These are phyloP conservation scores for Tilletiopsis washingtonensis DNA, from an alignment of 1,284 basidiomycete species.

Conservation along the genomic window DNA sequence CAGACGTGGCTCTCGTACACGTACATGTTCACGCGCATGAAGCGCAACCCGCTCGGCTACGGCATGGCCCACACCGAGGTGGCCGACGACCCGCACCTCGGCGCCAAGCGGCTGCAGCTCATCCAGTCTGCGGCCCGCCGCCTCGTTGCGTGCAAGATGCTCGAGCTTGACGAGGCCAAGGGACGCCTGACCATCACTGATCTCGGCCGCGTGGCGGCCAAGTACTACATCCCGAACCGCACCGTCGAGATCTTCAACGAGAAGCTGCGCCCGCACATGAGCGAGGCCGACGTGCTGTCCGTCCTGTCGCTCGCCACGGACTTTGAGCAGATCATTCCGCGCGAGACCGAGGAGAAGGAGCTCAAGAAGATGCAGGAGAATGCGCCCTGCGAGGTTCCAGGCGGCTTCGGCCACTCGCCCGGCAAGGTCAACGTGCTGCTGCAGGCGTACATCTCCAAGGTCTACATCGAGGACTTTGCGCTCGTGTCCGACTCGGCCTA, in stretches of 20 bases:
- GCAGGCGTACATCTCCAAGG: slow-evolving; percentile 78
- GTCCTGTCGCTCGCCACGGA: slow-evolving; percentile 88
- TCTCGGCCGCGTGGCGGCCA: slow-evolving; percentile 86
- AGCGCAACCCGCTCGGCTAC: slow-evolving; percentile 82
- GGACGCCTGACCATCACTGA: slow-evolving; percentile 71
- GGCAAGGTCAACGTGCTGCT: slow-evolving; percentile 95
- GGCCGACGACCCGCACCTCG: slow-evolving; percentile 68
- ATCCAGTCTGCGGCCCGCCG: slow-evolving; percentile 64
- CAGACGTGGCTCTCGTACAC: slow-evolving; percentile 96
- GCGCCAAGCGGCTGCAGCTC: slow-evolving; percentile 65
- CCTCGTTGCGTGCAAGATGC: slow-evolving; percentile 74
- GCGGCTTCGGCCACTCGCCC: slow-evolving; percentile 65
- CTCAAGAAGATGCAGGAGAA: slow-evolving; percentile 64
- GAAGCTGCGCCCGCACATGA: slow-evolving; percentile 73
- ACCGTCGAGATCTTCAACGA: slow-evolving; percentile 87
- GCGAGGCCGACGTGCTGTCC: slow-evolving; percentile 81
- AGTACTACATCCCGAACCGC: slow-evolving; percentile 82
- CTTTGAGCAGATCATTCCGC: slow-evolving; percentile 90
- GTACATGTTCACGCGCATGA: slow-evolving; percentile 92
- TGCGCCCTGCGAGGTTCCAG: slow-evolving; percentile 53
- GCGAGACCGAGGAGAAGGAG: slow-evolving; percentile 82
- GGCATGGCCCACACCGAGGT: slow-evolving; percentile 68
- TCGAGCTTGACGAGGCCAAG: slow-evolving; percentile 61
- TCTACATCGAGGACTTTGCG: slow-evolving; percentile 84
- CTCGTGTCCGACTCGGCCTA: slow-evolving; percentile 92